Percentiles rank a stretch among this genome's conserved stretches.
Evolutionary conservation across 192 early-diverging fungal genomes (phyloP).

Genomic region (Coemansia sp.): DNA sequence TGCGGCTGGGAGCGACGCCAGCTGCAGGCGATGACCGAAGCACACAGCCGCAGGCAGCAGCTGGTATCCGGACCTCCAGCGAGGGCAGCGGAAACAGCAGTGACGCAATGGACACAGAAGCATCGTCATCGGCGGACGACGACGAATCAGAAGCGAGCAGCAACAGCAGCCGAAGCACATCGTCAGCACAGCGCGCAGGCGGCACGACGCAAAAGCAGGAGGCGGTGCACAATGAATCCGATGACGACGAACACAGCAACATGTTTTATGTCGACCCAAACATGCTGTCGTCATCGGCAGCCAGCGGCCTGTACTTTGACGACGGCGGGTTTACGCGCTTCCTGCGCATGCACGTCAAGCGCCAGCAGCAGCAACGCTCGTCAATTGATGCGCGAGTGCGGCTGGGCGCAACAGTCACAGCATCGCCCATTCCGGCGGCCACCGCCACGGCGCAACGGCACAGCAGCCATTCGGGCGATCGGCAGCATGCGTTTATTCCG

Average conservation of each 20-base stretch:
- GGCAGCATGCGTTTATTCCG: conserved; percentile 7
- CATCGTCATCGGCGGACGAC: conserved; percentile 4
- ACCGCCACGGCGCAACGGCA: background rate
- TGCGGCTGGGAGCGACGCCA: background rate
- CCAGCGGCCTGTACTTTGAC: conserved; percentile 52
- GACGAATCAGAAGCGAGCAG: conserved; percentile 7
- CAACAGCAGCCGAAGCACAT: background rate
- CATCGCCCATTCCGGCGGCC: conserved; percentile 9
- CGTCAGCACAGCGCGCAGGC: background rate
- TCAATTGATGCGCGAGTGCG: background rate
- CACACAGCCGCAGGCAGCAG: background rate
- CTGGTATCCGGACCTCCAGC: background rate
- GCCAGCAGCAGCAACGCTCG: conserved; percentile 27
- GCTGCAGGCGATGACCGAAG: background rate
- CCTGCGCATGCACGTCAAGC: conserved; percentile 52
- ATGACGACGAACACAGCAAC: conserved; percentile 55
- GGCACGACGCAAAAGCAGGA: conserved; percentile 12
- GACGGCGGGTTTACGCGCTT: conserved; percentile 55
- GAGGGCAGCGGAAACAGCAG: background rate
- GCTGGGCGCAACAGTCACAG: conserved; percentile 9
- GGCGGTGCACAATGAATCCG: conserved; percentile 42
- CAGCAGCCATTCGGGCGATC: background rate
- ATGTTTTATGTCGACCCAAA: conserved; percentile 52
- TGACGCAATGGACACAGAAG: conserved; percentile 7
- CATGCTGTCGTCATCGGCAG: conserved; percentile 21